Conservation (phyloP, 1,284 basidiomycete genomes). For the Cutaneotrichosporon sp. region DNA sequence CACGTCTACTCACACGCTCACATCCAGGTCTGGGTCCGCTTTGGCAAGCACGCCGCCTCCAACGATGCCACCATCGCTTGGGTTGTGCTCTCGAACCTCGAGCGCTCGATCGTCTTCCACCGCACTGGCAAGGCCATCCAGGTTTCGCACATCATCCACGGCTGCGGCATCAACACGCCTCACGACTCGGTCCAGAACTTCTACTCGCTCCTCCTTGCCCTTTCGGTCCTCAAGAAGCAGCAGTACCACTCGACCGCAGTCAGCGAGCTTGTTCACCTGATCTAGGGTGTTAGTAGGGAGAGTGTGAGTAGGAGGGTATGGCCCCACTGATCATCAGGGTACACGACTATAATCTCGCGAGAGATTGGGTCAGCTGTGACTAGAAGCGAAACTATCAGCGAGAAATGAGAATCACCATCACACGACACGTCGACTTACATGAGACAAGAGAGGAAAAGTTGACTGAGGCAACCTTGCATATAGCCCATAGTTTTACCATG, state of each 20-base stretch:
- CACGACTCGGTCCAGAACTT: constrained; percentile 25
- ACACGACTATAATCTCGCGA: not conserved
- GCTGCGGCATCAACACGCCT: constrained; percentile 19
- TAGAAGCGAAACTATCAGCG: not conserved
- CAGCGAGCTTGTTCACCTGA: constrained; percentile 15
- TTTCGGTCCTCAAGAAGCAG: constrained; percentile 24
- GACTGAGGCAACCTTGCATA: not conserved
- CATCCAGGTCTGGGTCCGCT: constrained; percentile 23
- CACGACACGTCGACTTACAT: not conserved
- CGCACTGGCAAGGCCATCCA: constrained; percentile 19
- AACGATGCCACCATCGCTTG: constrained; percentile 16
- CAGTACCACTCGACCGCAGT: constrained; percentile 19
- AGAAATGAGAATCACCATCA: not conserved
- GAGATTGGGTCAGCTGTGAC: not conserved
- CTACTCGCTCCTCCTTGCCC: constrained; percentile 22
- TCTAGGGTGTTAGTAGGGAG: constrained; percentile 7
- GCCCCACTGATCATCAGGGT: no score
- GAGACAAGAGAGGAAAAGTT: not conserved
- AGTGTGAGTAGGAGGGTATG: no score
- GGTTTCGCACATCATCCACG: constrained; percentile 19
- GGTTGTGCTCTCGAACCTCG: constrained; percentile 24
- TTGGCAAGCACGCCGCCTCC: constrained; percentile 17
- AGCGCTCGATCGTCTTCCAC: constrained; percentile 25
- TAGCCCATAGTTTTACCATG: constrained; percentile 1
- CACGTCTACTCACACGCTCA: not conserved